Evolutionary conservation across 805 yeast genomes (phyloP), one percentile per base, ranked within the genome.

Genomic region (Wickerhamiella nectarea): DNA sequence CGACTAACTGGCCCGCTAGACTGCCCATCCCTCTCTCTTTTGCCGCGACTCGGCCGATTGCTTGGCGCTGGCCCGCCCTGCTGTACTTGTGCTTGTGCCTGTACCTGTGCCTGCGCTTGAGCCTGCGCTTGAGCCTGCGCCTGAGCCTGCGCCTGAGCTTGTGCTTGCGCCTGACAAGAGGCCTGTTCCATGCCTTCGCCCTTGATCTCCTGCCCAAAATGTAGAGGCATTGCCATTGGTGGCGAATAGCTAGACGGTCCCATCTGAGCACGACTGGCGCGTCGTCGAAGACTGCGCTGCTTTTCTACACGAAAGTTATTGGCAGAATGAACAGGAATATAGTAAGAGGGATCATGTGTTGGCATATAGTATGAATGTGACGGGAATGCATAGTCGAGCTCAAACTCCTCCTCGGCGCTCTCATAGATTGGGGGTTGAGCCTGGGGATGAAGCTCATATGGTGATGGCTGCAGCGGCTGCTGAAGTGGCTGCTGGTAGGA

Each of bases 1-100:
- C 46, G 44, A 18, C 37, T 26, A 12, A 39, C 36, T 3, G 42
- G 42, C 11, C 36, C 36, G n/a, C 5, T 3, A 12, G 6, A 10
- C n/a, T 9, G 10, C 28, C 28, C 28, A n/a, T 12, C 31, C 4
- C 6, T 15, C 6, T 28, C n/a, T 15, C n/a, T 28, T 28, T 12
- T 28, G 4, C 15, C n/a, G 15, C 31, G 31, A n/a, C 31, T 28
- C n/a, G 31, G 31, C 31, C 15, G 11, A 15, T 15, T 14, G 6
- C 14, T n/a, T 7, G 31, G 14, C 15, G 15, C 14, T 28, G 29
- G 29, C 12, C n/a, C n/a, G n/a, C n/a, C n/a, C n/a, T n/a, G n/a
- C n/a, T 9, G 14, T 28, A 28, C 14, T 6, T n/a, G 15, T 15
- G 14, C 15, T 4, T 8, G 31, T n/a, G 15, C 14, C 31, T n/a